These are phyloP conservation scores for Aspergillus ibericus DNA, from an alignment of 2,329 filamentous ascomycete species.

Conservation along the genomic window DNA sequence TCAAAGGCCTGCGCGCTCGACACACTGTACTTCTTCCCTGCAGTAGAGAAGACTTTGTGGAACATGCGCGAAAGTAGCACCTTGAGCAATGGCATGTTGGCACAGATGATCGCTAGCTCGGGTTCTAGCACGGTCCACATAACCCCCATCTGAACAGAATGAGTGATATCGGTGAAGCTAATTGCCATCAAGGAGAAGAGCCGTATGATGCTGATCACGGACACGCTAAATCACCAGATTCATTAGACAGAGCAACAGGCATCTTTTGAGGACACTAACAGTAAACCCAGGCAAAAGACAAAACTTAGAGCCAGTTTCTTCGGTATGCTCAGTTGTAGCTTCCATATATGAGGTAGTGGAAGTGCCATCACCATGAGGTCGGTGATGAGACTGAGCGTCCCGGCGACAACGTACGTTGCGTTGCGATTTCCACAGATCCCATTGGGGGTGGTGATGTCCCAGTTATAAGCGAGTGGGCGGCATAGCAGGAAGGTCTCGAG, in stretches of 20 bases:
- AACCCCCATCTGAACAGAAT: slow-evolving; percentile 12
- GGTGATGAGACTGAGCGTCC: slow-evolving; percentile 22
- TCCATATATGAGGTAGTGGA: slow-evolving; percentile 24
- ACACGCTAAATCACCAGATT: slow-evolving; percentile 13
- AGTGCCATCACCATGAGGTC: slow-evolving; percentile 25
- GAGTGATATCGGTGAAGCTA: slow-evolving; percentile 18
- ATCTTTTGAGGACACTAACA: slow-evolving; percentile 15
- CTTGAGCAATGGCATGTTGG: slow-evolving; percentile 14
- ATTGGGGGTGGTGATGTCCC: slow-evolving; percentile 8
- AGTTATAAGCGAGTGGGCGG: too few species aligned
- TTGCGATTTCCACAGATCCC: slow-evolving; percentile 16
- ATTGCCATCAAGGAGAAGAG: slow-evolving; percentile 15
- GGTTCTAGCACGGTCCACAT: slow-evolving; percentile 23
- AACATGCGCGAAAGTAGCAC: not conserved
- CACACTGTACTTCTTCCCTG: not conserved
- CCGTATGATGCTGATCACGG: slow-evolving; percentile 21
- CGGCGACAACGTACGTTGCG: slow-evolving; percentile 15
- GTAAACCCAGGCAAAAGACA: slow-evolving; percentile 23
- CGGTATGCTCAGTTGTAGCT: slow-evolving; percentile 18
- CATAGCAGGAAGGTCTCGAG: too few species aligned
- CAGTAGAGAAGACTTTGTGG: not conserved
- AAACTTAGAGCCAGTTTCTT: slow-evolving; percentile 20
- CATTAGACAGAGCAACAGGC: not conserved
- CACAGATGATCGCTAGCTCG: slow-evolving; percentile 17
- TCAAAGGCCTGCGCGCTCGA: not conserved